Evolutionary conservation across 2,329 filamentous ascomycete genomes (phyloP), one percentile per base, ranked within the genome.

Genomic region (Graphium sp.): DNA sequence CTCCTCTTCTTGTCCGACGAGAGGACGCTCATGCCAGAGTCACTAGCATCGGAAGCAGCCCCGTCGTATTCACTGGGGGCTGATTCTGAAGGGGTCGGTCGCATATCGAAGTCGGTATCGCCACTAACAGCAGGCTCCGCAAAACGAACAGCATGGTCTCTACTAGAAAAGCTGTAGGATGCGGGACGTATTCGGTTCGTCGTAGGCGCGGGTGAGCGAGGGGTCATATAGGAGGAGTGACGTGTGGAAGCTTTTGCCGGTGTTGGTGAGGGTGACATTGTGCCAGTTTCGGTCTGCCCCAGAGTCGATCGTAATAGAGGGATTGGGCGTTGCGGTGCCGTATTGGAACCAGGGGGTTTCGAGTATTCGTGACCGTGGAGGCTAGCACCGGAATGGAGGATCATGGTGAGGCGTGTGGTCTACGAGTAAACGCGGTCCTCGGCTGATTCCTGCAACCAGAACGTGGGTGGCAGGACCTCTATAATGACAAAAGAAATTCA

Each of bases 281-380:
- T 19, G 18, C 13, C 19, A 23, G 22, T 10, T n/a, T 31, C 29
- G 23, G 21, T 15, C 10, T 31, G 29, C 12, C 29, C 24, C 8
- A 31, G 29, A 20, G 29, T 24, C 13, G 29, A 37, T 22, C 34
- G 32, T 22, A 37, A 32, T 19, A 32, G 28, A 14, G 33, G 34
- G 8, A 30, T 19, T 14, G 24, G 33, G 9, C 27, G 31, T 11
- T 20, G 17, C 13, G 26, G 16, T 13, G 29, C 14, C 23, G 34
- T 24, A 27, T 22, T 12, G 26, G 14, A 12, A 24, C 12, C 16
- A 13, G 19, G 41, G 24, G 48, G 47, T 32, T 48, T 46, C 18
- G 64, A 67, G 39, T 64, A 71, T 42, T 71, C 65, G 42, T 71
- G 66, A 44, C 66, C 66, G 41, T 72, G 66, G 13, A 72, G 53